Evolutionary conservation across 2,329 filamentous ascomycete species (phyloP), one percentile per base, ranked within the genome.

Genomic region (Alternaria sp.): DNA sequence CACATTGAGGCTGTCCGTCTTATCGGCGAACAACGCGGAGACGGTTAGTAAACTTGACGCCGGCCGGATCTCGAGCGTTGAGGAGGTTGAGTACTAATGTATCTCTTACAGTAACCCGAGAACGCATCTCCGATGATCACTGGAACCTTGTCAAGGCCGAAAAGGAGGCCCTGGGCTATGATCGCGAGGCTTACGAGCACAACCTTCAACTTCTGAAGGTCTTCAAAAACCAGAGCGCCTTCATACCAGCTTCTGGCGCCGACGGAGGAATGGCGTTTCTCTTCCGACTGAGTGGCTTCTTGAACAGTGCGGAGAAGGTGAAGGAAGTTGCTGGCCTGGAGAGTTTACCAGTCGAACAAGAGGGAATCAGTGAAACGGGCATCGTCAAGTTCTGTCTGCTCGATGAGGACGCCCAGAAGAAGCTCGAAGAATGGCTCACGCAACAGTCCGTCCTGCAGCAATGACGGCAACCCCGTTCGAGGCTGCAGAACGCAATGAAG

Each of bases 181-280:
- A 78, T 45, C 74, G 73, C 11, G 77, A 79, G 56, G 72, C 75
- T 1, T 81, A 79, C 57, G 78, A 80, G 62, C 75, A 79, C 41
- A 72, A 70, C 26, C 61, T 77, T 2, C 64, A 68, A 11, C 52
- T 77, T 9, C 66, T 69, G 31, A 65, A 70, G 45, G 51, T 69
- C 4, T 67, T 70, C 62, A 71, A 65, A 59, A 57, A 58, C 45
- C 72, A 56, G 51, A 68, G 44, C 34, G 72, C 52, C 14, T 62
- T 31, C 26, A 67, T 65, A 8, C 66, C 70, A 1, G 59, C 61
- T 6, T 56, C 60, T 14, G 61, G 60, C 6, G 54, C 54, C 5
- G 61, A 61, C 7, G 56, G 62, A 3, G 62, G 57, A 1, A 48
- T 69, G 34, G 66, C 68, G 51, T 71, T 72, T 49, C 51, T 76